Evolutionary conservation across 176 grass and related monocot species (phyloP).

Genomic region (Neostapfia colusana): DNA sequence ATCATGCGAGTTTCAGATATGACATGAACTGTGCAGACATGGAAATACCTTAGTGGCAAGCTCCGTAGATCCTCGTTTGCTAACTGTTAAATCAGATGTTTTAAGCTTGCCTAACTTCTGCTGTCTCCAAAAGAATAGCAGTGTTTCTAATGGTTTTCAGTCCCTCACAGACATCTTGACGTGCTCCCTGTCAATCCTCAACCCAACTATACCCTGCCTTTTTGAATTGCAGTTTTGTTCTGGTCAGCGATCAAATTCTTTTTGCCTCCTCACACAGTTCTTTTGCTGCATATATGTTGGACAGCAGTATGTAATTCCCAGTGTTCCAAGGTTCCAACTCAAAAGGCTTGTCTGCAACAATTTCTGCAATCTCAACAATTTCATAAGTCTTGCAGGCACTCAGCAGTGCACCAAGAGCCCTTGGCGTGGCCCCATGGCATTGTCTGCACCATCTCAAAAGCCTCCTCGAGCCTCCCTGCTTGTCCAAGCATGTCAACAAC

Average conservation of each 20-base stretch:
- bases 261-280: constrained; percentile 63
- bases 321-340: constrained; percentile 71
- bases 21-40: constrained; percentile 20
- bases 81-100: constrained; percentile 23
- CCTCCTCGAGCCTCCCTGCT: constrained; percentile 65
- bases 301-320: constrained; percentile 76
- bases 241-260: constrained; percentile 58
- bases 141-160: constrained; percentile 21
- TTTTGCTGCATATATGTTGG: constrained; percentile 71
- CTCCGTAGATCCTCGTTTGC: background rate
- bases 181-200: constrained; percentile 38
- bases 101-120: constrained; percentile 13
- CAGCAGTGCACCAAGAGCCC: constrained; percentile 72
- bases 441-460: constrained; percentile 53
- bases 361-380: constrained; percentile 73
- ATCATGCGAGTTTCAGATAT: constrained; percentile 14
- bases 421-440: constrained; percentile 71
- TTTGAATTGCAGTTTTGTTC: constrained; percentile 52
- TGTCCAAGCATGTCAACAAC: constrained; percentile 73
- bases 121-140: background rate
- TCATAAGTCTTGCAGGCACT: constrained; percentile 69
- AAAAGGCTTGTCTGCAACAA: constrained; percentile 66
- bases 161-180: constrained; percentile 30
- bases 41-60: constrained; percentile 34
- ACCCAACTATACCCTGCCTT: constrained; percentile 69